Percentiles rank a stretch among this genome's conserved stretches.
These are phyloP conservation scores for Nigrospora oryzae DNA, from an alignment of 2,329 filamentous ascomycete species.

Conservation along the genomic window DNA sequence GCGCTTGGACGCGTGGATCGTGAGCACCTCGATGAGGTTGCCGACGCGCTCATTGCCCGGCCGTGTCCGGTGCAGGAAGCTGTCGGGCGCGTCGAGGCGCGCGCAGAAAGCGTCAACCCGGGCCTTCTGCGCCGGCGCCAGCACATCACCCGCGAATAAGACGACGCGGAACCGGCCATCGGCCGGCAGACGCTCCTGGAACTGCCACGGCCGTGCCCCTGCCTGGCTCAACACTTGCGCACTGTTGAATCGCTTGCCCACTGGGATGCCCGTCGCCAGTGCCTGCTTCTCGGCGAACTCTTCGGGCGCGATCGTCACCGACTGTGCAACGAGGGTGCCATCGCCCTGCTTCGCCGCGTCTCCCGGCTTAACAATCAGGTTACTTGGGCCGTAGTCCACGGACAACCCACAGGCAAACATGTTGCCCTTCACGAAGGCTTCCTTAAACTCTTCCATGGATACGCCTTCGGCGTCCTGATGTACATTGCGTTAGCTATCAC, in stretches of 20 bases:
- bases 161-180: constrained; percentile 52
- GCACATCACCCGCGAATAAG: constrained; percentile 54
- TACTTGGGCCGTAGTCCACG: constrained; percentile 50
- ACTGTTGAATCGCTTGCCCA: constrained; percentile 50
- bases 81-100: constrained; percentile 22
- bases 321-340: constrained; percentile 25
- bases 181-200: constrained; percentile 46
- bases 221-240: constrained; percentile 52
- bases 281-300: constrained; percentile 21
- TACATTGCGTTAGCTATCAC: too few relatives aligned
- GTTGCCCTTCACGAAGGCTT: constrained; percentile 50
- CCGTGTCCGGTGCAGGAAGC: constrained; percentile 10
- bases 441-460: constrained; percentile 54
- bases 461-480: constrained; percentile 47
- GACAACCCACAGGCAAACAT: constrained; percentile 47
- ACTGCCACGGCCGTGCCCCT: constrained; percentile 46
- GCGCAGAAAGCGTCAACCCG: constrained; percentile 39
- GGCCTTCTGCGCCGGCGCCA: constrained; percentile 29
- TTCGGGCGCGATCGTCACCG: constrained; percentile 6
- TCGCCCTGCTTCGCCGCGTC: constrained; percentile 34
- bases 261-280: constrained; percentile 34
- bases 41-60: constrained; percentile 4
- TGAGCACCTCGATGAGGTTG: constrained; percentile 48
- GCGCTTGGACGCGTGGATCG: constrained; percentile 48
- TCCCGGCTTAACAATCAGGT: constrained; percentile 45